Base-by-base conservation (phyloP, 1,139 yeast species). In the Scheffersomyces stambukii region DNA sequence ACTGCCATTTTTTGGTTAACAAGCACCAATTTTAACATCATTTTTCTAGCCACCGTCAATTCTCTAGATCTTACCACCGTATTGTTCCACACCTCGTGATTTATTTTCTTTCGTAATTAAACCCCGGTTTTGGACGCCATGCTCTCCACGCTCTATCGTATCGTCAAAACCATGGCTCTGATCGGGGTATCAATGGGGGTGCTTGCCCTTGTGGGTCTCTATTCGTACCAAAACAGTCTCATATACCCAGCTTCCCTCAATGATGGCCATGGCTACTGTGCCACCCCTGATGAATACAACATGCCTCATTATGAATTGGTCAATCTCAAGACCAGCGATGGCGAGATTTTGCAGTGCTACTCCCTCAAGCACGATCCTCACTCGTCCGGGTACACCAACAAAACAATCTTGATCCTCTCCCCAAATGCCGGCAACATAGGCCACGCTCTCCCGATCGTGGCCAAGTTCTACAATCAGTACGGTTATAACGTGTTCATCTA, bases 341-440 rank as follows among this genome's bases (percentile, higher is more conserved):
- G 82, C 1, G 71, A 63, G 32, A 48, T 48, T 1, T 48, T 68
- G 23, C 73, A 68, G 32, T 61, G 72, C 37, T 68, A 55, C 38
- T 58, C 56, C 50, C 48, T 67, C 39, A 64, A 64, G 31, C 84
- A 79, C 25, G 75, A 77, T 42, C 42, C 52, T 3, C 47, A 47
- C 9, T 45, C 57, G 4, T 46, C 64, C 1, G 40, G 47, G 8
- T 77, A 80, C 35, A 52, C 65, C 19, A 69, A 75, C 42, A 81
- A 81, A 38, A 89, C 98, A 0, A 70, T 91, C 6, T 50, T 93
- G 26, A 70, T 91, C 18, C 66, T 88, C 32, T 81, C 88, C 24
- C 98, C 98, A 3, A 91, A 91, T 57, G 98, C 97, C 3, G 98
- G 98, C 4, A 91, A 93, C 53, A 91, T 91, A 33, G 98, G 98